Conservation (phyloP, 2,329 filamentous ascomycete genomes). For the Plectosphaerella sp. region DNA sequence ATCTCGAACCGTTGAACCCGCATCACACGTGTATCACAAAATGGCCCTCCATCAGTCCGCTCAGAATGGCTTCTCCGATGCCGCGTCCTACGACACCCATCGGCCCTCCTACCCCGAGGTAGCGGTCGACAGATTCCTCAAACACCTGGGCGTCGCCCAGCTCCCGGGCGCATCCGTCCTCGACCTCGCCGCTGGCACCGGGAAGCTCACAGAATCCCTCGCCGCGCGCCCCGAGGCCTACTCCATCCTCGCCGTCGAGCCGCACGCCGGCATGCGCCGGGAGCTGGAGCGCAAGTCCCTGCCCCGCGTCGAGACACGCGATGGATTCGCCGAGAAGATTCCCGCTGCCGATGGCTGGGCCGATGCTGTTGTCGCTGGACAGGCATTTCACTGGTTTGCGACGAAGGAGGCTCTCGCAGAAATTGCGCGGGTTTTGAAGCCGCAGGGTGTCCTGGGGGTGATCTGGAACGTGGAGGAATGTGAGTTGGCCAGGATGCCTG, state of each 20-base stretch:
- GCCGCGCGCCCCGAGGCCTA: conserved; percentile 54
- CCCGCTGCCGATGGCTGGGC: conserved; percentile 52
- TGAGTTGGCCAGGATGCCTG: conserved; percentile 28
- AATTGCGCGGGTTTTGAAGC: conserved; percentile 62
- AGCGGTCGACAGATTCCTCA: conserved; percentile 55
- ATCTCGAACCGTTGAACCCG: background rate
- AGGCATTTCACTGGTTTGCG: conserved; percentile 64
- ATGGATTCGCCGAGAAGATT: conserved; percentile 56
- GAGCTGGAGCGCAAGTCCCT: conserved; percentile 56
- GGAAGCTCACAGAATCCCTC: conserved; percentile 64
- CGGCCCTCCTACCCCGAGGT: conserved; percentile 61
- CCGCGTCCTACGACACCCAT: conserved; percentile 60
- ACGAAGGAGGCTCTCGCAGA: conserved; percentile 57
- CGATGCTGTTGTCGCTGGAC: conserved; percentile 63
- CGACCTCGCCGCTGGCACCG: conserved; percentile 65
- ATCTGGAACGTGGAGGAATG: conserved; percentile 75
- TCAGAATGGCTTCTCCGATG: conserved; percentile 60
- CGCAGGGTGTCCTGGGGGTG: conserved; percentile 55
- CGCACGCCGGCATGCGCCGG: conserved; percentile 59
- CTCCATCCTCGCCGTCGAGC: conserved; percentile 59
- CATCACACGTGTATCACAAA: conserved; percentile 14
- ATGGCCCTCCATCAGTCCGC: conserved; percentile 45
- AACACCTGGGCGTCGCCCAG: conserved; percentile 45
- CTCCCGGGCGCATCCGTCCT: conserved; percentile 45
- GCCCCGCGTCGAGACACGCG: conserved; percentile 45